Evolutionary conservation across 306 rosid genomes (phyloP), one percentile per base, ranked within the genome.

Genomic region (Aeschynomene evenia): DNA sequence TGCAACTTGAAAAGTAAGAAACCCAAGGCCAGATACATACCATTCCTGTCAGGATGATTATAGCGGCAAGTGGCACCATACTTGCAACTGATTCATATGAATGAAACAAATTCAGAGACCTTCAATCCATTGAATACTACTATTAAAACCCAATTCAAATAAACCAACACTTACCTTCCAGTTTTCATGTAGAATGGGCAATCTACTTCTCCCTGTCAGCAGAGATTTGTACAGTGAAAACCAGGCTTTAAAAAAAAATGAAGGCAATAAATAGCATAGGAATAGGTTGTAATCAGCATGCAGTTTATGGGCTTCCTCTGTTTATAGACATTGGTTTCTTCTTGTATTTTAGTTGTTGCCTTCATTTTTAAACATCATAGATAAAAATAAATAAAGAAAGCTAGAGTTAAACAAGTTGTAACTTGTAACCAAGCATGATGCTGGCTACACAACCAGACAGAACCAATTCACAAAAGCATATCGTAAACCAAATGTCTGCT

Each of bases 131-230:
- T 60, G 26, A 31, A 77, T 63, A 77, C 61, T 62, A 46, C 19
- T 61, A 34, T 33, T 36, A 16, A 18, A 57, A 59, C 28, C 60
- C 74, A 61, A 66, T 9, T 6, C 37, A 31, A 43, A 81, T 28
- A 34, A 71, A 40, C 48, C 28, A 68, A 72, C 19, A 64, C 24
- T 74, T 43, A 90, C 98, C 98, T 94, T 83, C 97, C 97, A 84
- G 97, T 94, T 85, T 94, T 94, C 86, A 94, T 78, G 90, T 94
- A 94, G 96, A 94, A 94, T 70, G 98, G 96, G 65, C 98, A 94
- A 82, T 94, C 97, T 50, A 86, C 89, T 81, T 90, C 97, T 61
- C 92, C 92, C 98, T 94, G 95, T 80, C 66, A 67, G 54, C 73
- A 86, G 77, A 83, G 36, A 78, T 21, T 66, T 23, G 14, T 36